Base-by-base conservation (phyloP, 768 basidiomycete genomes). In the Phylloporus sp. region DNA sequence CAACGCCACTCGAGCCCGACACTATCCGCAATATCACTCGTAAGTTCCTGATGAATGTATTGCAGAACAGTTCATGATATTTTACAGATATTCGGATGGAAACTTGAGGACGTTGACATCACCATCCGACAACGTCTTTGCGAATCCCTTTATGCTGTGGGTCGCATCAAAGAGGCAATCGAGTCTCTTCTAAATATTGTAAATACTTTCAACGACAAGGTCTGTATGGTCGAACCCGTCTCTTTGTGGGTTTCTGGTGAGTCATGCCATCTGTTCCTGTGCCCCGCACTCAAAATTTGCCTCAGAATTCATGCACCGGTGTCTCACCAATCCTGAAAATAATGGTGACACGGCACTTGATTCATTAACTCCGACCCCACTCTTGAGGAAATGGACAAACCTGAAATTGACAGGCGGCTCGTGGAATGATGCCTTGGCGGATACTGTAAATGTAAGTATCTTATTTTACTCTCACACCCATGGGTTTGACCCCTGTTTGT, bases 21-120 rank as follows among this genome's bases (percentile, higher is more conserved):
- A 3, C 38, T 43, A 1, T 6, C 20, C 10, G 4, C 15, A 5
- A n/a, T 48, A 2, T 42, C 42, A 17, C n/a, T 54, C 5, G 52
- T 50, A 26, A 32, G 39, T 32, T 33, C 10, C 11, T 5, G 1
- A 13, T 9, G 14, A 6, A 3, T 27, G 5, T 15, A n/a, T 29
- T 6, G 11, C n/a, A n/a, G 14, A 14, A 14, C 13, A 7, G 9
- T 1, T 21, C 9, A 10, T 4, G 6, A 5, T 38, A 6, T 9
- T 17, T 38, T 20, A 27, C 23, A 54, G 53, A 44, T 54, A 17
- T 48, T 21, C 4, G 53, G 46, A 9, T 54, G 50, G 49, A 41
- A 22, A 1, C 45, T 52, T 29, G 46, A 52, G 9, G 9, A 24
- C 32, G 21, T 52, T 7, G n/a, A 4, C 3, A 32, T 45, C n/a